phyloP scores from a whole-genome alignment of 2,329 filamentous ascomycete species.

The Aureobasidium subglaciale region DNA sequence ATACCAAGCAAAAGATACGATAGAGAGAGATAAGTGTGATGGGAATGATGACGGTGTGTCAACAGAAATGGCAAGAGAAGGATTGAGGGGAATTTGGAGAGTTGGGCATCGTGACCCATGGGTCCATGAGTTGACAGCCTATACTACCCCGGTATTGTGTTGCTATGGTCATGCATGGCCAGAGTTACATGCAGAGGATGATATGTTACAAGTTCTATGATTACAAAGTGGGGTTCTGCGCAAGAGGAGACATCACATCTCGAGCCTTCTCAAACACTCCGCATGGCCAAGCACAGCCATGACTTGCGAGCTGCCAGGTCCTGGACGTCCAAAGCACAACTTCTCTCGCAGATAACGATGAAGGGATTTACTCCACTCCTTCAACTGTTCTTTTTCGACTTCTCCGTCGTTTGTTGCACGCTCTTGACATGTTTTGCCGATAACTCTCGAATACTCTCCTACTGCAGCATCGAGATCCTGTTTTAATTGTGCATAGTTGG shows the following conservation, averaged over 20 bases:
- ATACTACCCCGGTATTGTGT: no score
- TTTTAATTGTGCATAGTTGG: neutral
- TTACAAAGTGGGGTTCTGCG: neutral
- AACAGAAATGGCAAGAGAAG: neutral
- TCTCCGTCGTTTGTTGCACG: conserved; percentile 7
- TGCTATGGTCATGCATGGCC: neutral
- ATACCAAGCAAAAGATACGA: conserved; percentile 8
- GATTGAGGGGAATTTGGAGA: no score
- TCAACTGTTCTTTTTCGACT: conserved; percentile 18
- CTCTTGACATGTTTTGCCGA: neutral
- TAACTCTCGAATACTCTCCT: neutral
- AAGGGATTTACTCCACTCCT: conserved; percentile 31
- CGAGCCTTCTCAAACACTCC: conserved; percentile 38
- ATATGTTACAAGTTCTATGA: neutral
- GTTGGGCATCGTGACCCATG: neutral
- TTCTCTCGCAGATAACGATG: conserved; percentile 53
- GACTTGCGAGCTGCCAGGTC: conserved; percentile 46
- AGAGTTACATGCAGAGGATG: no score
- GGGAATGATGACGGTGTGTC: neutral
- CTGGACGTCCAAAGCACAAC: conserved; percentile 45
- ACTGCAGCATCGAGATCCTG: neutral
- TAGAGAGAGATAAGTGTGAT: neutral
- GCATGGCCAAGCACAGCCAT: conserved; percentile 50
- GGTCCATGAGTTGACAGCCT: neutral
- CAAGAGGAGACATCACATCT: neutral